Evolutionary conservation across 164 flowering plant genomes (phyloP), one percentile per base, ranked within the genome.

Genomic region (Stephania yunnanensis): DNA sequence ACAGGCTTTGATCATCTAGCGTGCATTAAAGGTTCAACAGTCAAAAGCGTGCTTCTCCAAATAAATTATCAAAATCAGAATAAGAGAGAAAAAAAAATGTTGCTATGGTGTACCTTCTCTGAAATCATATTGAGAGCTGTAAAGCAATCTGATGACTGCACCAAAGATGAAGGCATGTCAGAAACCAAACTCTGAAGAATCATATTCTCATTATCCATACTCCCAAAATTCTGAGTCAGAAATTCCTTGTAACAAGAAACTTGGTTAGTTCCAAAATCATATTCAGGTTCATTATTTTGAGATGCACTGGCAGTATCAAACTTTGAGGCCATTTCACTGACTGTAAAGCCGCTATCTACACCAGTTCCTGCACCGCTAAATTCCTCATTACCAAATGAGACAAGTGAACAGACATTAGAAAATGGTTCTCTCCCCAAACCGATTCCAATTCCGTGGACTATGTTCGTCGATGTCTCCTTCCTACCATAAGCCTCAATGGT

Each of bases 111-210:
- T 78, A 81, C 83, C 83, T 78, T 78, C 10, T 78, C 76, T 2
- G 80, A 75, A 48, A 78, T 69, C 80, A 75, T 48, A 52, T 64
- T 50, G 72, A 72, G 72, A 42, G 79, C 64, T 9, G 79, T 53
- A 30, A 78, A 76, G 77, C 61, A 78, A 68, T 68, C 74, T 13
- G 85, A 68, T 42, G 81, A 73, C 22, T 73, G 79, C 64, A 48
- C 53, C 72, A 69, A 22, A 13, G 52, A 10, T 17, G 70, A 52
- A 20, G 76, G 50, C 13, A 73, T 7, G 55, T 75, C 74, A 10
- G 61, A 46, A 30, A 65, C 69, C 72, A 61, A 50, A 65, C 45
- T 68, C 46, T 72, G 74, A 64, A 74, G 50, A 65, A 8, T 8
- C 13, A 48, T 36, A 36, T 36, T 36, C 42, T 36, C 53, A 7